phyloP scores from a whole-genome alignment of 2,329 filamentous ascomycete species.

The Curvularia eragrostidis region DNA sequence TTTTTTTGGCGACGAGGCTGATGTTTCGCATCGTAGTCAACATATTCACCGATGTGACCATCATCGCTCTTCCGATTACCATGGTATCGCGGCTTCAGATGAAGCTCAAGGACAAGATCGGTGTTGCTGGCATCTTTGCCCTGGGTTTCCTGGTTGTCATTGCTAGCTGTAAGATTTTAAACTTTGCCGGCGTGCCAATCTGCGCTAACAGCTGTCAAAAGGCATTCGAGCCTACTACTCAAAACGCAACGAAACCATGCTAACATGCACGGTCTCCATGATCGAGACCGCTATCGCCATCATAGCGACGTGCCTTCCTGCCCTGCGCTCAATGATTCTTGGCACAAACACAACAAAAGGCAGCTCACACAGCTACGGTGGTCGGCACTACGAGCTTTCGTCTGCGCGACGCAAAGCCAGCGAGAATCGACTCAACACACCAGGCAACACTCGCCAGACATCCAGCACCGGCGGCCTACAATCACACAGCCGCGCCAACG shows the following conservation, averaged over 20 bases:
- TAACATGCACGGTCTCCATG: conserved; percentile 36
- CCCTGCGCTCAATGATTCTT: conserved; percentile 30
- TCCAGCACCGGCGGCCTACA: conserved; percentile 6
- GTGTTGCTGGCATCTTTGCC: conserved; percentile 31
- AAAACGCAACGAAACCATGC: conserved; percentile 27
- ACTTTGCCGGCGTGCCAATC: neutral
- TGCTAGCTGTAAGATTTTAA: conserved; percentile 27
- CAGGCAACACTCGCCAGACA: neutral
- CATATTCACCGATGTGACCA: conserved; percentile 30
- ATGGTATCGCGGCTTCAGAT: conserved; percentile 34
- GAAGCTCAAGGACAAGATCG: conserved; percentile 33
- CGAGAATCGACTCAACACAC: conserved; percentile 12
- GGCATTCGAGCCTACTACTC: conserved; percentile 35
- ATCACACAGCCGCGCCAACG: conserved; percentile 14
- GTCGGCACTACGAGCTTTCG: conserved; percentile 34
- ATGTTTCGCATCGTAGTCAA: conserved; percentile 22
- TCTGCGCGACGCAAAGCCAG: conserved; percentile 22
- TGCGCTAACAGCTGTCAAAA: conserved; percentile 14
- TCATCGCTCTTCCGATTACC: conserved; percentile 30
- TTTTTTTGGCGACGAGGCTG: neutral
- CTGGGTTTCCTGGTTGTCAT: conserved; percentile 34
- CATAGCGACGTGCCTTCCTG: conserved; percentile 51
- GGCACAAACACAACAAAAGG: conserved; percentile 25
- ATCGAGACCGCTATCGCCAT: conserved; percentile 47
- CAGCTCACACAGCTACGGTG: conserved; percentile 27